These are phyloP conservation scores for Podila epigama DNA, from an alignment of 192 early-diverging fungal genomes.

Conservation along the genomic window DNA sequence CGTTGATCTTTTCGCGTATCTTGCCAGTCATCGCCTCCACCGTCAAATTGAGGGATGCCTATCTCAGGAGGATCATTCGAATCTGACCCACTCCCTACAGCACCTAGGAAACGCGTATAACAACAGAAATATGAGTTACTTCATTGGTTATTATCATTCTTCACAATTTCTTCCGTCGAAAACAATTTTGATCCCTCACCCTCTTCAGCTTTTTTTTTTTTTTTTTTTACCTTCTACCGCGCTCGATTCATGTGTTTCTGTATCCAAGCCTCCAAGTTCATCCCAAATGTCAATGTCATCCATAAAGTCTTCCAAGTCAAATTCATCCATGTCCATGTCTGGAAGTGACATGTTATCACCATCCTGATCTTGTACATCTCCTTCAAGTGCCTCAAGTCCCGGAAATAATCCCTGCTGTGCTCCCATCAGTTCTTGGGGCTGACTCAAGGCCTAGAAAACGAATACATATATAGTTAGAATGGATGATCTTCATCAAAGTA, in stretches of 20 bases:
- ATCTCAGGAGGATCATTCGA: background rate
- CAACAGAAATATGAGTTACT: too few relatives aligned
- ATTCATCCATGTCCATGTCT: slow-evolving; percentile 27
- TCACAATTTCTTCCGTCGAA: too few relatives aligned
- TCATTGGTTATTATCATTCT: too few relatives aligned
- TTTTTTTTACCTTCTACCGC: too few relatives aligned
- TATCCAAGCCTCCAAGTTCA: slow-evolving; percentile 1
- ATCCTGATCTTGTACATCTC: slow-evolving; percentile 32
- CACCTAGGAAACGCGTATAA: too few relatives aligned
- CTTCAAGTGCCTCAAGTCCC: slow-evolving; percentile 19
- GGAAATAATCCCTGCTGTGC: slow-evolving; percentile 14
- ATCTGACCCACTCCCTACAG: too few relatives aligned
- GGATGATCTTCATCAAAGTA: background rate
- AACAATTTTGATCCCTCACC: too few relatives aligned
- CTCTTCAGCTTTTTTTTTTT: too few relatives aligned
- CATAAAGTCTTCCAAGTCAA: slow-evolving; percentile 26
- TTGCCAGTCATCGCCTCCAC: slow-evolving; percentile 11
- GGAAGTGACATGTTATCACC: slow-evolving; percentile 19
- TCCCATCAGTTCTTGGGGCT: slow-evolving; percentile 16
- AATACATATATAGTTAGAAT: background rate
- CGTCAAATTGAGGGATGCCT: slow-evolving; percentile 41
- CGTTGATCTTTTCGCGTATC: background rate
- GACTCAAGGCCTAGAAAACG: background rate
- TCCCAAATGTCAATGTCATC: slow-evolving; percentile 30
- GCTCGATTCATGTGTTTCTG: background rate